Conservation (phyloP, 1,284 basidiomycete genomes). For the Moesziomyces sp. region DNA sequence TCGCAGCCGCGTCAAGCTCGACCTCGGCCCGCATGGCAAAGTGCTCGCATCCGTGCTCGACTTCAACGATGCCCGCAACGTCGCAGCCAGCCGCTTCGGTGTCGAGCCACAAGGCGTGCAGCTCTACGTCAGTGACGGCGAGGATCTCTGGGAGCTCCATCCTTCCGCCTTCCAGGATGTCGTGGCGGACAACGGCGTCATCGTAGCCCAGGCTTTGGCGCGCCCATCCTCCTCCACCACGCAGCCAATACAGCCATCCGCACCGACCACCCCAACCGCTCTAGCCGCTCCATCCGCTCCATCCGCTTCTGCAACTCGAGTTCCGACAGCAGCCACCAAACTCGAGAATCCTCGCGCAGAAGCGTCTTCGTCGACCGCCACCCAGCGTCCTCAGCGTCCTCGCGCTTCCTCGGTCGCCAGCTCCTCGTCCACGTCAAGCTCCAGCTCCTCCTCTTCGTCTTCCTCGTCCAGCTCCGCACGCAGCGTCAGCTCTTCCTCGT, state of each 20-base stretch:
- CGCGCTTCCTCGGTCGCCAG: conserved; percentile 14
- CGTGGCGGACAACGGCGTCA: conserved; percentile 33
- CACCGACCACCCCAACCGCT: not conserved
- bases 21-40: conserved; percentile 41
- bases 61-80: conserved; percentile 30
- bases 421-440: conserved; percentile 10
- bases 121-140: conserved; percentile 35
- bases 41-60: conserved; percentile 34
- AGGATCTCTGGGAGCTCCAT: conserved; percentile 46
- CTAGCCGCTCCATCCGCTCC: not conserved
- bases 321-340: conserved; percentile 1
- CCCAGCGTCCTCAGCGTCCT: not conserved
- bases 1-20: conserved; percentile 43
- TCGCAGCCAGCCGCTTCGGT: conserved; percentile 31
- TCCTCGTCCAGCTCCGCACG: conserved; percentile 3
- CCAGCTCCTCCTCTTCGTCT: conserved; percentile 13
- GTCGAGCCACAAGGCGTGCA: conserved; percentile 14
- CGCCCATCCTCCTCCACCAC: conserved; percentile 2
- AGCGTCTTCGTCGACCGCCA: not conserved
- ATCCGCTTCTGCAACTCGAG: no score
- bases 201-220: conserved; percentile 20
- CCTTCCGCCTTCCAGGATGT: conserved; percentile 42
- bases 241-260: not conserved
- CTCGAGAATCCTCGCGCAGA: conserved; percentile 3
- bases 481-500: conserved; percentile 4